Evolutionary conservation across 768 basidiomycete genomes (phyloP).

Genomic region (Boletus insuetus): DNA sequence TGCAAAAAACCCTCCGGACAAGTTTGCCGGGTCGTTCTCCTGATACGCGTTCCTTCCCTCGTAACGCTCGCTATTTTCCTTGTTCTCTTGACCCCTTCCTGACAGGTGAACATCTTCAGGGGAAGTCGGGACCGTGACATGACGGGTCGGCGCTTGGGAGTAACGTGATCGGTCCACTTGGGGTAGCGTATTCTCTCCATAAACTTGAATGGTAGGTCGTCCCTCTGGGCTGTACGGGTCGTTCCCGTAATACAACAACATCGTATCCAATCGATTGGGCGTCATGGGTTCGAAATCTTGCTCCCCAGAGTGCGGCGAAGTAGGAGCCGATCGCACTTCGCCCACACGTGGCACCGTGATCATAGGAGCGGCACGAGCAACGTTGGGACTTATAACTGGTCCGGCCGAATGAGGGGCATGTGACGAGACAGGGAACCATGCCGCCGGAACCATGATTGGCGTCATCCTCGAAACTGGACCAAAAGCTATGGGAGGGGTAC

Average conservation of each 20-base stretch:
- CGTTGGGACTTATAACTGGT: constrained; percentile 10
- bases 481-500: constrained; percentile 14
- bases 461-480: constrained; percentile 1
- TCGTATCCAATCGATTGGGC: constrained; percentile 44
- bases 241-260: constrained; percentile 28
- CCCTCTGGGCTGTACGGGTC: constrained; percentile 12
- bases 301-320: constrained; percentile 41
- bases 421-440: constrained; percentile 18
- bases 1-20: constrained; percentile 32
- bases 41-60: constrained; percentile 12
- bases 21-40: constrained; percentile 18
- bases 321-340: constrained; percentile 34
- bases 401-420: constrained; percentile 10
- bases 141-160: constrained; percentile 11
- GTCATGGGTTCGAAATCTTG: constrained; percentile 35
- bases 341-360: constrained; percentile 4
- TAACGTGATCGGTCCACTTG: constrained; percentile 20
- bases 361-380: constrained; percentile 15
- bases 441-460: constrained; percentile 6
- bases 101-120: constrained; percentile 13
- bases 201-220: constrained; percentile 19
- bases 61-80: constrained; percentile 37
- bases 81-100: constrained; percentile 28
- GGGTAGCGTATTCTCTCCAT: constrained; percentile 16
- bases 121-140: constrained; percentile 6